A percentile compares a stretch with the other conserved stretches of the same genome.
Evolutionary conservation across 768 basidiomycete genomes (phyloP).

Genomic region (Botryobasidium botryosum): DNA sequence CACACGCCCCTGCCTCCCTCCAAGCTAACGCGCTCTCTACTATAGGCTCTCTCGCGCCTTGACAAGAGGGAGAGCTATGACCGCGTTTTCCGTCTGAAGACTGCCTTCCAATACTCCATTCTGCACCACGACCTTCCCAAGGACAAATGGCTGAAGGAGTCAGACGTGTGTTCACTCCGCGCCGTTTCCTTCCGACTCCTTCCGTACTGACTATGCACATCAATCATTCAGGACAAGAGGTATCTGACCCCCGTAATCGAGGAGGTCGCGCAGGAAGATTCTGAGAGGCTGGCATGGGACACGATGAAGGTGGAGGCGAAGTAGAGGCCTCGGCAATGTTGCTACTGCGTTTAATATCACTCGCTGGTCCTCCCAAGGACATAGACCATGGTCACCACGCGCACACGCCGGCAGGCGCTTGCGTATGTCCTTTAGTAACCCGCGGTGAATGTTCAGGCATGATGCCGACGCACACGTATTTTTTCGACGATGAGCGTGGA

Average conservation of each 20-base stretch:
- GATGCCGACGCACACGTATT: no score
- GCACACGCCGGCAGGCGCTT: not conserved
- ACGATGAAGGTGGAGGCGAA: conserved; percentile 50
- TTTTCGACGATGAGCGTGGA: no score
- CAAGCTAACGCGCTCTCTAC: not conserved
- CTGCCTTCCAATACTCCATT: conserved; percentile 63
- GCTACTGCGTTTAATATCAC: not conserved
- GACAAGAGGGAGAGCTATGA: conserved; percentile 69
- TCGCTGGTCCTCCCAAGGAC: not conserved
- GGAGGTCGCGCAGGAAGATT: conserved; percentile 54
- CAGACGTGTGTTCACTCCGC: conserved; percentile 40
- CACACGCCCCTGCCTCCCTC: not conserved
- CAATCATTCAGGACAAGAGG: conserved; percentile 51
- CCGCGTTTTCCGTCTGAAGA: conserved; percentile 76
- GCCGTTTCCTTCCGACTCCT: conserved; percentile 1
- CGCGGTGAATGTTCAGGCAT: no score
- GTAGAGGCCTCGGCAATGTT: conserved; percentile 22
- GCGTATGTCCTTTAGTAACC: not conserved
- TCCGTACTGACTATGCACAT: conserved; percentile 1
- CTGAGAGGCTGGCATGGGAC: conserved; percentile 73
- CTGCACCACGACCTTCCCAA: conserved; percentile 67
- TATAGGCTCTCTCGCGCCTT: conserved; percentile 69
- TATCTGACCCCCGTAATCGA: conserved; percentile 71
- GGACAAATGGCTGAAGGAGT: conserved; percentile 56
- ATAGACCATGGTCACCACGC: not conserved